Evolutionary conservation across 371 early-diverging fungal species (phyloP), one percentile per base, ranked within the genome.

Genomic region (Mucor piriformis): DNA sequence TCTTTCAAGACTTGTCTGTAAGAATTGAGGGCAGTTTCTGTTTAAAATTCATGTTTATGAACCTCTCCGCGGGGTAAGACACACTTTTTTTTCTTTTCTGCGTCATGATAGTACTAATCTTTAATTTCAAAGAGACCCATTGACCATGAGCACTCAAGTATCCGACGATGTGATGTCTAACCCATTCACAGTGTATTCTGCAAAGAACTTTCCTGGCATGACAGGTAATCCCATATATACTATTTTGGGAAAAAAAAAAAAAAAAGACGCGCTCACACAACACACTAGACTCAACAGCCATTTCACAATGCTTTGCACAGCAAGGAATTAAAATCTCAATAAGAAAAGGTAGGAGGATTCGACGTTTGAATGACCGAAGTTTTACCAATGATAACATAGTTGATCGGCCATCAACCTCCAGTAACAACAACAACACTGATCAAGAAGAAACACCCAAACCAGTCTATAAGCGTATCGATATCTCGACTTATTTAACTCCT

Each of bases 301-400:
- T 89, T 0, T 88, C 88, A 11, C 85, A 84, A 65, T 78, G 80
- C 50, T 88, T 89, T 71, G 86, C 87, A 12, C 77, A 75, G 43
- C 87, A 88, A 67, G 86, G 88, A 3, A 76, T 87, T 21, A 82
- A 85, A 53, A 87, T 87, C 43, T 83, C 87, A 11, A 87, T 90
- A 51, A 74, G 86, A 25, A 83, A 82, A 65, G 82, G 64, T 50
- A 54, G 63, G 42, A 54, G 63, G 25, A 51, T 67, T 25, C 63
- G 63, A 18, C 51, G 59, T n/a, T 20, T 62, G 20, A 37, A 50
- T 54, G 54, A 54, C 38, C 55, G 32, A 53, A 50, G 44, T 44
- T 53, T 37, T 52, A 18, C 52, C 38, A 40, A 57, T 38, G 33
- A 48, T 52, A 48, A 34, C 18, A 13, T 32, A 42, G 44, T n/a